A percentile compares a stretch with the other conserved stretches of the same genome.
Evolutionary conservation across 2,329 filamentous ascomycete species (phyloP).

Genomic region (Trichoderma sp.): DNA sequence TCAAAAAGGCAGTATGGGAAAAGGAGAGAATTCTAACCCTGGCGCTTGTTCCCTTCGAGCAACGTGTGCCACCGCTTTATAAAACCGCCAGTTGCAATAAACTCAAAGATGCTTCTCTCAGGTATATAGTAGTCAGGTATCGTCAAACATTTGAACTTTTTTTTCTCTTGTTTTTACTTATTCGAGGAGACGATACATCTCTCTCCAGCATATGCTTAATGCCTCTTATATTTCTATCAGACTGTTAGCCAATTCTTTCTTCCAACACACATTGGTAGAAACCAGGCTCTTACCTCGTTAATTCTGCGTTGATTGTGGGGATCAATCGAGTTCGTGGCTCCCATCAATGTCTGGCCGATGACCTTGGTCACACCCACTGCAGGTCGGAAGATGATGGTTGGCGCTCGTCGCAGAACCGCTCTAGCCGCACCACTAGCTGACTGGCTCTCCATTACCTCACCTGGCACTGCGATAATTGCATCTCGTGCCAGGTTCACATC

Average conservation of each 20-base stretch:
- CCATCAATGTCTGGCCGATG: conserved; percentile 84
- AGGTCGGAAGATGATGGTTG: conserved; percentile 89
- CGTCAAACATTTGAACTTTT: not conserved
- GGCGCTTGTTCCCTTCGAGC: not conserved
- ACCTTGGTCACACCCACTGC: conserved; percentile 89
- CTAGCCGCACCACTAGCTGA: conserved; percentile 78
- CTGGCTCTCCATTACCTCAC: conserved; percentile 83
- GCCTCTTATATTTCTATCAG: conserved; percentile 49
- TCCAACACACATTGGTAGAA: not conserved
- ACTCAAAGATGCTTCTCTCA: not conserved
- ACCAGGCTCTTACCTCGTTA: conserved; percentile 75
- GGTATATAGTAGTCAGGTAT: not conserved
- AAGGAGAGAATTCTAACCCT: not conserved
- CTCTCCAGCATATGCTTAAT: not conserved
- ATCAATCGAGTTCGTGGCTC: conserved; percentile 90
- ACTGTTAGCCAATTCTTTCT: conserved; percentile 15
- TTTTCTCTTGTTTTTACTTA: not conserved
- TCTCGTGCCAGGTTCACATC: conserved; percentile 87
- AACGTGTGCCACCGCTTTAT: not conserved
- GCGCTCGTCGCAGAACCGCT: conserved; percentile 77
- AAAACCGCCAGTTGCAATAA: not conserved
- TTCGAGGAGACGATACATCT: not conserved
- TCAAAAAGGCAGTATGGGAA: not conserved
- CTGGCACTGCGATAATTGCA: conserved; percentile 91
- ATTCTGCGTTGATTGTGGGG: conserved; percentile 76